Percentiles rank a stretch among this genome's conserved stretches.
phyloP scores from a whole-genome alignment of 345 rosid genomes.

The Eucalyptus pauciflora region DNA sequence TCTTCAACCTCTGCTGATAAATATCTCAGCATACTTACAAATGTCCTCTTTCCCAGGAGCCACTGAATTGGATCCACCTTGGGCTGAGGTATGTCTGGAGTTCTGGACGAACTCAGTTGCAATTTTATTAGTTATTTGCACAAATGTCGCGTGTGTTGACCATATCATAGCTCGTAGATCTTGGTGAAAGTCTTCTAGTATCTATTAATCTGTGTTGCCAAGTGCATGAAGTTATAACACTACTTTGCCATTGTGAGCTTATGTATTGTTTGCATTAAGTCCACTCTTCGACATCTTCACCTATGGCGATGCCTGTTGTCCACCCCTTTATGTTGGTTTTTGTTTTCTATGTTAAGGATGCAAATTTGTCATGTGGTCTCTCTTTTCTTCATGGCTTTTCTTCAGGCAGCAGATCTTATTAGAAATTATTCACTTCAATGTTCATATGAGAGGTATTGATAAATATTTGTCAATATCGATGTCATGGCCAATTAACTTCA shows the following conservation, averaged over 20 bases:
- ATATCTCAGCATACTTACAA: neutral
- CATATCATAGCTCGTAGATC: neutral
- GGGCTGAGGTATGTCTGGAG: slow-evolving; percentile 60
- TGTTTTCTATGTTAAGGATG: neutral
- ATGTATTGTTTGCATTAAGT: neutral
- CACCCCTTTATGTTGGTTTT: neutral
- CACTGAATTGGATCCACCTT: slow-evolving; percentile 55
- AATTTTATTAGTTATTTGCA: neutral
- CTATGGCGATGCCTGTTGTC: neutral
- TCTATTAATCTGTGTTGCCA: neutral
- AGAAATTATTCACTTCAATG: neutral
- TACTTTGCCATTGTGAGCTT: neutral
- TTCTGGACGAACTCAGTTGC: neutral
- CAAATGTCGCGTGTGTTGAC: neutral
- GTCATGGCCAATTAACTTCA: neutral
- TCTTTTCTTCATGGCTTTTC: neutral
- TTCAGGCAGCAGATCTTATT: neutral
- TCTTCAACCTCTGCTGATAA: neutral
- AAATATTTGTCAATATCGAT: neutral
- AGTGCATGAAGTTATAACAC: neutral
- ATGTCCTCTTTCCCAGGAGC: slow-evolving; percentile 46
- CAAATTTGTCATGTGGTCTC: neutral
- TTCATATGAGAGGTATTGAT: neutral
- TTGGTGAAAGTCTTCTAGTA: neutral
- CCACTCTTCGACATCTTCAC: neutral